Base-by-base conservation (phyloP, 768 basidiomycete species). In the Lactarius vividus region DNA sequence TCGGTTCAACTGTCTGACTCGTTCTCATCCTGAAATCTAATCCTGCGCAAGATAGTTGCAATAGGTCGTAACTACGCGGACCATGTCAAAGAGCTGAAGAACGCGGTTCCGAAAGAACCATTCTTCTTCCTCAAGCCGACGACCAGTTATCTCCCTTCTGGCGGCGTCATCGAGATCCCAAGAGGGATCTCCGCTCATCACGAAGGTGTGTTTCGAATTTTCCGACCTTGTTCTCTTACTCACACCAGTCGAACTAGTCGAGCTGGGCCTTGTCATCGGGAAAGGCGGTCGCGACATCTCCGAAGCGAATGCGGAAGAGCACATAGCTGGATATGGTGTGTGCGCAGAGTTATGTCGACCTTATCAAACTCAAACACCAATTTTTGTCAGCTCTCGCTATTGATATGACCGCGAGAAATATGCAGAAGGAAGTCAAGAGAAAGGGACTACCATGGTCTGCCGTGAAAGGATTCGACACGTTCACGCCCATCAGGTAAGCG, bases 121-220 rank as follows among this genome's bases (percentile, higher is more conserved):
- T 98, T 99, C 82, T 96, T 98, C 84, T 99, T 99, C 81, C 79
- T 98, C 31, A 99, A 99, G 77, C 97, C 96, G 9, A 98, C 97
- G 5, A 87, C 89, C 15, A 93, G 90, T 73, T 98, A 96, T 73
- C 73, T 98, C 28, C 72, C 80, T 26, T 85, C 86, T 18, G 92
- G 91, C 0, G 94, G 92, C 1, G 82, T 84, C 40, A 79, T 98
- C 23, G 92, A 98, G 78, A 89, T 98, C 40, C 97, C 97, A 0
- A 77, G 74, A 31, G 96, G 96, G 6, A 83, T 96, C 40, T 71
- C 88, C 4, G 89, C 89, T 26, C 96, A 98, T 71, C 88, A 98
- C 74, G 97, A 98, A 85, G 94, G 96, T 92, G 23, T 11, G 69
- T 53, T 13, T 15, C 56, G 46, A 9, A 20, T 23, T 49, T 56